Percentiles rank a stretch among this genome's conserved stretches.
Evolutionary conservation across 306 rosid genomes (phyloP).

Genomic region (Ormosia semicastrata): DNA sequence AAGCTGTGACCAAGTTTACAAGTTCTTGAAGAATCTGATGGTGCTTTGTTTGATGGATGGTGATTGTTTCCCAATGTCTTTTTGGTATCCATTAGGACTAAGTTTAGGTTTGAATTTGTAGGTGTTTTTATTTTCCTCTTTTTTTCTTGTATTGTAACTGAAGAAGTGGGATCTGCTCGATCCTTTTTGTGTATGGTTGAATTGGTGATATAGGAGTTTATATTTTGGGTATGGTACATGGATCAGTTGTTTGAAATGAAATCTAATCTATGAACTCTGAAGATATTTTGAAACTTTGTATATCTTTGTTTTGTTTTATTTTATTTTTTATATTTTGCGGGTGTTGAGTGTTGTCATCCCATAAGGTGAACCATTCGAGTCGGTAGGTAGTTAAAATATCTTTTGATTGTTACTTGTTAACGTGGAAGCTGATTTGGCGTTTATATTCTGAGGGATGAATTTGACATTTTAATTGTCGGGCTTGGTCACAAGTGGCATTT

Average conservation of each 20-base stretch:
- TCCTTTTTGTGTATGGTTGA: not conserved
- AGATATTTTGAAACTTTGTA: not conserved
- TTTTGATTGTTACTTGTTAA: too few relatives aligned
- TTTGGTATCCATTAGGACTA: not conserved
- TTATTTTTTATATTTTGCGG: too few relatives aligned
- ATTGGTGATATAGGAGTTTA: not conserved
- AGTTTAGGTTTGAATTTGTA: not conserved
- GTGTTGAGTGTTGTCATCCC: too few relatives aligned
- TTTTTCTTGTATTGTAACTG: not conserved
- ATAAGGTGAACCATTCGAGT: too few relatives aligned
- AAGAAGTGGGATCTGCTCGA: not conserved
- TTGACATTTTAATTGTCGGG: too few relatives aligned
- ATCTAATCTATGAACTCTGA: not conserved
- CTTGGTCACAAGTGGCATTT: too few relatives aligned
- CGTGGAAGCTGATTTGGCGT: too few relatives aligned
- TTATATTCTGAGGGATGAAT: too few relatives aligned
- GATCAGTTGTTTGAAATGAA: not conserved
- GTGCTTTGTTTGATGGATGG: not conserved
- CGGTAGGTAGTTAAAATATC: too few relatives aligned
- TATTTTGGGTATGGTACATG: not conserved
- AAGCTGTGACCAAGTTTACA: constrained; percentile 54
- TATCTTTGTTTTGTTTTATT: not conserved
- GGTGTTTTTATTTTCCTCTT: not conserved
- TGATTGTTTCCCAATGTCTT: not conserved
- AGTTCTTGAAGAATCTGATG: constrained; percentile 31